These are phyloP conservation scores for Chaetomiaceae sp. DNA, from an alignment of 2,329 filamentous ascomycete genomes.

Conservation along the genomic window DNA sequence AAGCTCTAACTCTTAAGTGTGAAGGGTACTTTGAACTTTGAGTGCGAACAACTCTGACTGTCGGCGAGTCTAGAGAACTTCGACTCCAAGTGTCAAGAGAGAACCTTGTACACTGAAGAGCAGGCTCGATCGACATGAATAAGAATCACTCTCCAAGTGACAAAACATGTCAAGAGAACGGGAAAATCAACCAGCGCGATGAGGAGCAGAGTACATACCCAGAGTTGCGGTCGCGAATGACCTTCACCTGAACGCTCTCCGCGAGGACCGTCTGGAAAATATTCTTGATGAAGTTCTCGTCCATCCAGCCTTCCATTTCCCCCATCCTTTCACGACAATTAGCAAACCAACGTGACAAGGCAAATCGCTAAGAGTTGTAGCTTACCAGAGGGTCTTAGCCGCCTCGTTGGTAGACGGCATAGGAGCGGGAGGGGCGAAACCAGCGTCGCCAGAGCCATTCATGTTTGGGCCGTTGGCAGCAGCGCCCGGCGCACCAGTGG, in stretches of 20 bases:
- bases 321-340: constrained; percentile 71
- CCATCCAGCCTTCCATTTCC: constrained; percentile 98
- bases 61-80: too few relatives aligned
- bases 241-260: constrained; percentile 96
- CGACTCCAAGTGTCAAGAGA: too few relatives aligned
- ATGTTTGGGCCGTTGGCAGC: constrained; percentile 24
- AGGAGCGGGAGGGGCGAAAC: constrained; percentile 22
- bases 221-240: constrained; percentile 98
- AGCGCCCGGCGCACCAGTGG: constrained; percentile 21
- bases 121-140: too few relatives aligned
- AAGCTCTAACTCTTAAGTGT: too few relatives aligned
- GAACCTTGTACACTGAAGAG: too few relatives aligned
- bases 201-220: constrained; percentile 65
- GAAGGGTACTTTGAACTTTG: too few relatives aligned
- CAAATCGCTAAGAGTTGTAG: neutral
- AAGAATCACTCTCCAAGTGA: too few relatives aligned
- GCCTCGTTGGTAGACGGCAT: constrained; percentile 37
- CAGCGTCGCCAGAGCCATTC: constrained; percentile 29
- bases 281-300: constrained; percentile 96
- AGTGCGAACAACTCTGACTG: too few relatives aligned
- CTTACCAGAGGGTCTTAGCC: constrained; percentile 56
- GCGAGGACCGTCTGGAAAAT: constrained; percentile 85
- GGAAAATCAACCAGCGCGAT: too few relatives aligned
- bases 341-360: too few relatives aligned
- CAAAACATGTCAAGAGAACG: neutral